Evolutionary conservation across 495 filamentous ascomycete genomes (phyloP), one percentile per base, ranked within the genome.

Genomic region (Rhizodiscina lignyota): DNA sequence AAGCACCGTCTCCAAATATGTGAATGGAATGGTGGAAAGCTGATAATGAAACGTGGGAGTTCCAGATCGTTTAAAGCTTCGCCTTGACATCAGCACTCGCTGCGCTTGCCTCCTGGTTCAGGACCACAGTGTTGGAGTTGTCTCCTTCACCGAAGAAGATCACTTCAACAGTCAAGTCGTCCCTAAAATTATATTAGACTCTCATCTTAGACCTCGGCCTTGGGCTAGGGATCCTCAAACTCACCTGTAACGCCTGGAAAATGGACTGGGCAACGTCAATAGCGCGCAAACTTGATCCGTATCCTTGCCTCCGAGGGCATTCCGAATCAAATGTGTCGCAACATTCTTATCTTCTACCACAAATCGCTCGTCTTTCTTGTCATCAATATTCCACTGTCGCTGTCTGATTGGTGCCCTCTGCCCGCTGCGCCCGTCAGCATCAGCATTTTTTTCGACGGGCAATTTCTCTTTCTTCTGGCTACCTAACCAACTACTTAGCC

Each of bases 101-200:
- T 21, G 80, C 83, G 36, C 74, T 91, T 2, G 87, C 89, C 49
- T 94, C 89, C 45, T 74, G 58, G 58, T 94, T 96, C 22, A 87
- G 53, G 3, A 77, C 66, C 3, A 97, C 74, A 36, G 77, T 74
- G 16, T 84, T 82, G 4, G 59, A 74, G 41, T 64, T 72, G 38
- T 81, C 70, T n/a, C 56, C 47, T 29, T 92, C 68, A 26, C 89
- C 89, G 49, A 97, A 97, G 68, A 97, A 97, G 51, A 97, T 91
- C 28, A 97, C 89, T 59, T 97, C 85, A 18, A 97, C 91, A 0
- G 89, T 97, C 30, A 97, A 62, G 56, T 97, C 89, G 52, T 97
- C 89, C 38, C 82, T 83, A 43, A 12, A 18, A 6, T 30, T 30
- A 20, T 21, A 19, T 22, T 6, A 15, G 16, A 10, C 17, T 12